Percentiles rank a stretch among this genome's conserved stretches.
Conservation (phyloP, 129 eudicot species). For the Centrapalus pauciflorus region DNA sequence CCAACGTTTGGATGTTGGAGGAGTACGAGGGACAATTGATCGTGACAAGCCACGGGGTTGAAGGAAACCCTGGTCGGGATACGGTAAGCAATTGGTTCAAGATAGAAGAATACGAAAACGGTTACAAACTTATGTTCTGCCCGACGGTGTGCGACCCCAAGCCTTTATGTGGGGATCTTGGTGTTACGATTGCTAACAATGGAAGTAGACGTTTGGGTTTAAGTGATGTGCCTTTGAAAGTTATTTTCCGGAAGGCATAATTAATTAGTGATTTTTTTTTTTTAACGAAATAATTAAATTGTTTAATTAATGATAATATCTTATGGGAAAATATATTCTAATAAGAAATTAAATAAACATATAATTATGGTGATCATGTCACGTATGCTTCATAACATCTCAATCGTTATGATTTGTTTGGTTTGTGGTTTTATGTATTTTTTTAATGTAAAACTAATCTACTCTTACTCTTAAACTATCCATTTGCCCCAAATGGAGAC, state of each 20-base stretch:
- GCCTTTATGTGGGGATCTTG: constrained; percentile 15
- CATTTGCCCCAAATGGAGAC: too few relatives aligned
- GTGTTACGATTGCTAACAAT: constrained; percentile 1
- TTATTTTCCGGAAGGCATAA: constrained; percentile 20
- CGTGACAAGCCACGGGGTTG: constrained; percentile 33
- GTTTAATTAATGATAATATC: too few relatives aligned
- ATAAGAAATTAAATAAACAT: too few relatives aligned
- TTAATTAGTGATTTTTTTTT: too few relatives aligned
- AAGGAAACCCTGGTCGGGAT: constrained; percentile 39
- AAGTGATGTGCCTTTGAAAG: constrained; percentile 17
- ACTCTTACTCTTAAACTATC: too few relatives aligned
- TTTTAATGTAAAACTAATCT: too few relatives aligned
- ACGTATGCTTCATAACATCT: too few relatives aligned
- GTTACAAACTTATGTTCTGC: constrained; percentile 33
- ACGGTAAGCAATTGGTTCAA: constrained; percentile 48
- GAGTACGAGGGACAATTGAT: constrained; percentile 21
- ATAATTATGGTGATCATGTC: too few relatives aligned
- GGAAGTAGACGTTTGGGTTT: constrained; percentile 17
- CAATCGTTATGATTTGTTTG: too few relatives aligned
- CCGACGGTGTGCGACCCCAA: constrained; percentile 15
- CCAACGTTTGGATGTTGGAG: constrained; percentile 40
- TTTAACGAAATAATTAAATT: too few relatives aligned
- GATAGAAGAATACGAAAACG: constrained; percentile 26
- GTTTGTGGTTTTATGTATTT: too few relatives aligned
- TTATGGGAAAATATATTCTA: too few relatives aligned